Evolutionary conservation across 78 protist genomes (phyloP).

Genomic region (Goniomonas avonlea): DNA sequence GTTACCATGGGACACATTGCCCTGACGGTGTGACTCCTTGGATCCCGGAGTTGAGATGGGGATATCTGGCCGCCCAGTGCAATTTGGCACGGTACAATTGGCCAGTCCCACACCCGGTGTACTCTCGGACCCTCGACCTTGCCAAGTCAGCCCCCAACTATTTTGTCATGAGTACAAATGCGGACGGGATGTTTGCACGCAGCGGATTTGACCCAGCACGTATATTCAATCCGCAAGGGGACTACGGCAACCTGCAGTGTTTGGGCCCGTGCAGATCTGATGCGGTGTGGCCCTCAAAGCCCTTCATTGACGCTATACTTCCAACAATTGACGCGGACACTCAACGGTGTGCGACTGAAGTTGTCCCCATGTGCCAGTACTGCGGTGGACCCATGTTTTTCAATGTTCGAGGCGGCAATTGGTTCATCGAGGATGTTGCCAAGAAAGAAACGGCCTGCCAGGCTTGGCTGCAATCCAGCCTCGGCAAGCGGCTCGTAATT

Average conservation of each 20-base stretch:
- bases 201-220: constrained; percentile 24
- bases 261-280: constrained; percentile 16
- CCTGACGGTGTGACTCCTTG: too few species aligned
- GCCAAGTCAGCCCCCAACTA: background rate
- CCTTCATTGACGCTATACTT: background rate
- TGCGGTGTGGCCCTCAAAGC: background rate
- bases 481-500: constrained; percentile 10
- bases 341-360: background rate
- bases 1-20: too few species aligned
- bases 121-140: background rate
- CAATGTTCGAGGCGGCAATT: constrained; percentile 35
- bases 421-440: constrained; percentile 21
- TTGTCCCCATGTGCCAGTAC: constrained; percentile 13
- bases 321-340: constrained; percentile 18
- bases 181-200: constrained; percentile 39
- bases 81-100: constrained; percentile 16
- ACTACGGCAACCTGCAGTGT: constrained; percentile 24
- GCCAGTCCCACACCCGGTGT: constrained; percentile 15
- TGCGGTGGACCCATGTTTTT: constrained; percentile 19
- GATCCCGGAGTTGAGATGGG: constrained; percentile 21
- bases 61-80: constrained; percentile 24
- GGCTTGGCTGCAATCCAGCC: background rate
- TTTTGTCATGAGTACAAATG: constrained; percentile 28
- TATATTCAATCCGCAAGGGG: constrained; percentile 31
- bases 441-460: background rate